Evolutionary conservation across 1,284 basidiomycete species (phyloP).

Genomic region (Retiboletus flavoniger): DNA sequence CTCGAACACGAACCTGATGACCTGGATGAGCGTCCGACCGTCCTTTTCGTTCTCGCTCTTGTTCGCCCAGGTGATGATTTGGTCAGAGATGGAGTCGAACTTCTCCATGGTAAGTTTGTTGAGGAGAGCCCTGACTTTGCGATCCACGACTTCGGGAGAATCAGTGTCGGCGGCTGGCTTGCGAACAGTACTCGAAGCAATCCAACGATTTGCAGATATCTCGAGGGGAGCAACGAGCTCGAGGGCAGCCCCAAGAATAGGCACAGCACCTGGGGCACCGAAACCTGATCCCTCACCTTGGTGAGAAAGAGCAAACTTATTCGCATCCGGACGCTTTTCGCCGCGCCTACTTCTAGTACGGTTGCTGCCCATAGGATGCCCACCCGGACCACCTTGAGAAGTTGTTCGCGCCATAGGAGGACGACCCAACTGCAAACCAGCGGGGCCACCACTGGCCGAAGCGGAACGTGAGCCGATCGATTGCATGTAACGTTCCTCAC

Average conservation of each 20-base stretch:
- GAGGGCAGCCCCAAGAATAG: constrained; percentile 26
- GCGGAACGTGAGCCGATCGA: constrained; percentile 44
- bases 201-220: constrained; percentile 83
- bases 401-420: constrained; percentile 69
- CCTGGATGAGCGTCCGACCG: constrained; percentile 90
- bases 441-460: constrained; percentile 45
- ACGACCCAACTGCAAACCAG: constrained; percentile 49
- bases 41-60: constrained; percentile 91
- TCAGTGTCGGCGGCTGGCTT: constrained; percentile 49
- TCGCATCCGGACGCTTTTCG: constrained; percentile 52
- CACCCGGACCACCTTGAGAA: constrained; percentile 68
- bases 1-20: constrained; percentile 95
- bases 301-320: constrained; percentile 37
- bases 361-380: constrained; percentile 48
- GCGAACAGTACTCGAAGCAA: constrained; percentile 38
- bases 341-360: constrained; percentile 75
- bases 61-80: constrained; percentile 94
- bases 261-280: constrained; percentile 15
- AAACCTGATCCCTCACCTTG: constrained; percentile 36
- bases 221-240: constrained; percentile 79
- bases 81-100: constrained; percentile 92
- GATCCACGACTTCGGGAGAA: constrained; percentile 82
- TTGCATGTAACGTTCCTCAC: constrained; percentile 71
- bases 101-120: constrained; percentile 98
- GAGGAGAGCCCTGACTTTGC: constrained; percentile 90